Conservation (phyloP, 306 rosid genomes). For the Oxytropis ochrocephala region DNA sequence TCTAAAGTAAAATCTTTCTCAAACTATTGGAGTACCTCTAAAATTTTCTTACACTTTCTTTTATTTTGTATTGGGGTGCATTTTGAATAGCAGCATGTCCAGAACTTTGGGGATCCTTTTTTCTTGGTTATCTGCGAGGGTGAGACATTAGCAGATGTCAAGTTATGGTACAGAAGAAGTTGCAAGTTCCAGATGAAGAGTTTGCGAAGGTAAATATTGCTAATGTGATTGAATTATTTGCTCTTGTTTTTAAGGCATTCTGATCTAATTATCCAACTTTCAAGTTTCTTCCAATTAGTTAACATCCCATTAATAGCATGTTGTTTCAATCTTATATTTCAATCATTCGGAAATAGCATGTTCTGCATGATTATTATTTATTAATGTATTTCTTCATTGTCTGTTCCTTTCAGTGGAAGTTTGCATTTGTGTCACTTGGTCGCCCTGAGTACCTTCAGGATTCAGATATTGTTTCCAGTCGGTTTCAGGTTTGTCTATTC, state of each 20-base stretch:
- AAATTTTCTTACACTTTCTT: background rate
- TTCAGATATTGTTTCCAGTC: slow-evolving; percentile 58
- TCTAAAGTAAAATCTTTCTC: background rate
- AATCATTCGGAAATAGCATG: background rate
- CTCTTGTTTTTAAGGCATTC: background rate
- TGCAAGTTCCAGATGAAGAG: slow-evolving; percentile 84
- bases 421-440: slow-evolving; percentile 81
- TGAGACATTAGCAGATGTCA: slow-evolving; percentile 79
- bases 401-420: slow-evolving; percentile 62
- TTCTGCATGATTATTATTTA: background rate
- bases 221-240: background rate
- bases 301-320: background rate
- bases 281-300: background rate
- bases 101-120: slow-evolving; percentile 93
- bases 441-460: slow-evolving; percentile 95
- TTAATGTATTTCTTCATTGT: background rate
- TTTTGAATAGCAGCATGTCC: slow-evolving; percentile 56
- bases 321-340: background rate
- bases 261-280: background rate
- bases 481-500: slow-evolving; percentile 67
- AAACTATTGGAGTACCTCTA: background rate
- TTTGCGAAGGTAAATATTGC: slow-evolving; percentile 55
- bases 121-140: slow-evolving; percentile 77
- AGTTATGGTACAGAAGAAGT: slow-evolving; percentile 75
- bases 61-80: background rate